Base-by-base conservation (phyloP, 495 filamentous ascomycete species). In the Penicillium goetzii region DNA sequence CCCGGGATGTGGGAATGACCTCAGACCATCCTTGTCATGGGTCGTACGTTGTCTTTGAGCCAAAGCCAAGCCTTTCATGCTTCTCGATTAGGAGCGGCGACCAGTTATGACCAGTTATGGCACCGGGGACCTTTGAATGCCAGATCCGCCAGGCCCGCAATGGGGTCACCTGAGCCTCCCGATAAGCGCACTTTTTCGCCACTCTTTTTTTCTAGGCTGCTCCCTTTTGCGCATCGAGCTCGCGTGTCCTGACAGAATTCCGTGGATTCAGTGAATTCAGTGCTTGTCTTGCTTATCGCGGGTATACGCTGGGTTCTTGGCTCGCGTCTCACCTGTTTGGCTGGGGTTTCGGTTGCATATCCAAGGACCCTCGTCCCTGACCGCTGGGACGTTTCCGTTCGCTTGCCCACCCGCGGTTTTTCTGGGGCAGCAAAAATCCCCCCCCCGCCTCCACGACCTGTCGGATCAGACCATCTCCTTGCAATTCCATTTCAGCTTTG, bases 141-240 rank as follows among this genome's bases (percentile, higher is more conserved):
- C 68, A 64, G 60, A 72, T 72, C 52, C 56, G 36, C 61, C 56
- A 71, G 65, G 65, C 70, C 33, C 23, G 30, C 23, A 36, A 28
- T 32, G 33, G 26, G 25, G 63, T 70, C 70, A 72, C 70, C 65
- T 72, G 70, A 72, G 65, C 45, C 43, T 28, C 54, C 52, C 55
- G 70, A 72, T 72, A 70, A 70, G 65, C 63, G 59, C 51, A 41
- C 33, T 25, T 63, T 59, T 68, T 71, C 58, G 70, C 70, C 70
- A 71, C 70, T 32, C 56, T 66, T 65, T 61, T 62, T 51, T 40
- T 12, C 23, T 59, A 33, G n/a, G 32, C 38, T 51, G 14, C 34
- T 28, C 36, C 60, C 26, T 21, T 36, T n/a, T 40, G 52, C 33
- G 33, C 45, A 19, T 19, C 50, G n/a, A 21, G 17, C 21, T 43